phyloP scores from a whole-genome alignment of 1,284 basidiomycete genomes.

The Mycena sp. region DNA sequence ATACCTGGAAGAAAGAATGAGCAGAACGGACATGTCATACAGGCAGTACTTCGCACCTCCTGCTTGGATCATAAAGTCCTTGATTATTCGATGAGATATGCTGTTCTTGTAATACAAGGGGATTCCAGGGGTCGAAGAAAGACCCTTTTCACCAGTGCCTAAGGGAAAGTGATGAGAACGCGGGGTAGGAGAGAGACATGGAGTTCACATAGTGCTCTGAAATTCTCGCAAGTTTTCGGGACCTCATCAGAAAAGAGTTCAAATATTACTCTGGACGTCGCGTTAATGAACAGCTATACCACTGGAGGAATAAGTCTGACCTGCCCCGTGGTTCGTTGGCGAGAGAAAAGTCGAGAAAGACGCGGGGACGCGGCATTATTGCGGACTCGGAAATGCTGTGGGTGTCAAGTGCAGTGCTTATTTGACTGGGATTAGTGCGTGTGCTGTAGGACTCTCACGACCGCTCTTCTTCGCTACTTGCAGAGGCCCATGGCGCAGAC shows the following conservation, averaged over 20 bases:
- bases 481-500: constrained; percentile 60
- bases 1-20: too few species aligned
- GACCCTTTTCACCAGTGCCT: constrained; percentile 88
- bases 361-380: constrained; percentile 60
- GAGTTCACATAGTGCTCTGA: constrained; percentile 89
- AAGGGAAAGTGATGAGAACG: too few species aligned
- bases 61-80: constrained; percentile 90
- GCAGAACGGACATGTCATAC: too few species aligned
- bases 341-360: constrained; percentile 74
- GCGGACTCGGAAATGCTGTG: too few species aligned
- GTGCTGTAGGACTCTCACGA: too few species aligned
- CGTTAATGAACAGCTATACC: neutral
- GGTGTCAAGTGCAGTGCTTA: neutral
- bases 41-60: too few species aligned
- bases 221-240: constrained; percentile 91
- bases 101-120: constrained; percentile 87
- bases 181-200: too few species aligned
- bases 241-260: constrained; percentile 76
- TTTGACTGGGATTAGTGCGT: too few species aligned
- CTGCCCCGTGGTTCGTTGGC: constrained; percentile 66
- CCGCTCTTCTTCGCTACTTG: constrained; percentile 9
- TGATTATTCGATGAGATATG: constrained; percentile 61
- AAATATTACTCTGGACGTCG: constrained; percentile 69
- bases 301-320: constrained; percentile 41
- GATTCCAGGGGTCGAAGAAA: constrained; percentile 69